phyloP scores from a whole-genome alignment of 78 protist species.

The Cavenderia fasciculata region DNA sequence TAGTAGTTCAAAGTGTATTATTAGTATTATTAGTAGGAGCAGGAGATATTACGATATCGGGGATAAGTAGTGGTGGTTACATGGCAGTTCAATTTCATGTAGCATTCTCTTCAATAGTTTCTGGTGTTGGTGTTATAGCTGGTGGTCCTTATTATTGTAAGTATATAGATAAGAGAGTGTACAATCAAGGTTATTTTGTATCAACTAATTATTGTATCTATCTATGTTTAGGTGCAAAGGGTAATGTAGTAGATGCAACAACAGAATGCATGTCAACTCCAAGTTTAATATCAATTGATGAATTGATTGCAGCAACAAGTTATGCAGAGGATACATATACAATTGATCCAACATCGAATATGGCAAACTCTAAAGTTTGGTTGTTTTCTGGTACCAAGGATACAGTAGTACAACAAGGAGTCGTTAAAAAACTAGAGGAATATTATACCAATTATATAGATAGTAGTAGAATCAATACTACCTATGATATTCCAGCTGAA shows the following conservation, averaged over 20 bases:
- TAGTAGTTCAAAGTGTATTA: too few species aligned
- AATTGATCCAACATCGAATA: constrained; percentile 73
- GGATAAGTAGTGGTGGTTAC: constrained; percentile 71
- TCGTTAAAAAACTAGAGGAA: constrained; percentile 43
- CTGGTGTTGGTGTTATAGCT: constrained; percentile 51
- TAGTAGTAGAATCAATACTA: background rate
- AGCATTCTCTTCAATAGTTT: constrained; percentile 23
- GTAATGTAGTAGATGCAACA: constrained; percentile 44
- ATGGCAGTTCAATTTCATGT: constrained; percentile 74
- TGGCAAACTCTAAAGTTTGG: constrained; percentile 65
- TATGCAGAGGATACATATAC: constrained; percentile 34
- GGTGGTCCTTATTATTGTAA: constrained; percentile 68
- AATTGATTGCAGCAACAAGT: constrained; percentile 49
- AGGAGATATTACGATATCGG: too few species aligned
- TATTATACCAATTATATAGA: constrained; percentile 25
- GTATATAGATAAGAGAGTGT: too few species aligned
- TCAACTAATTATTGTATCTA: too few species aligned
- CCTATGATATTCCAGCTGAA: constrained; percentile 48
- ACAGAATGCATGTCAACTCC: constrained; percentile 72
- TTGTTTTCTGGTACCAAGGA: constrained; percentile 79
- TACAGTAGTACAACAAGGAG: constrained; percentile 72
- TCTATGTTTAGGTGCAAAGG: constrained; percentile 51
- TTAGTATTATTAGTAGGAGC: too few species aligned
- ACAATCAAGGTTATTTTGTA: too few species aligned
- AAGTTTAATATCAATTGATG: constrained; percentile 26